A percentile compares a stretch with the other conserved stretches of the same genome.
Conservation (phyloP, 2,329 filamentous ascomycete species). For the Thyridium curvatum region DNA sequence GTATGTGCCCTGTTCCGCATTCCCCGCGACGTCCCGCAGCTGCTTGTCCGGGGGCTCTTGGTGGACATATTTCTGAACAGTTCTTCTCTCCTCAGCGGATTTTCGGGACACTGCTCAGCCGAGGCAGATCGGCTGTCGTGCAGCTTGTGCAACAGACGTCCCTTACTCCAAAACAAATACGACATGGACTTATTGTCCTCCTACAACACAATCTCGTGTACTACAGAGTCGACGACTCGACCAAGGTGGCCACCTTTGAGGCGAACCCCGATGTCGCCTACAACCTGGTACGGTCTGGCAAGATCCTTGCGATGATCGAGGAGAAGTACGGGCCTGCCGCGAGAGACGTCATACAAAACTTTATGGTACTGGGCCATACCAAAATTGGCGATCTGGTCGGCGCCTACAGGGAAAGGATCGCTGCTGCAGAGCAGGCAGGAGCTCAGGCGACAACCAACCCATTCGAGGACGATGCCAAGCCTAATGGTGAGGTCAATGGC, state of each 20-base stretch:
- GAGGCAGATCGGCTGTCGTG: constrained; percentile 68
- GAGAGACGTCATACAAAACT: constrained; percentile 64
- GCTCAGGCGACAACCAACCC: constrained; percentile 9
- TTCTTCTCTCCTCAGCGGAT: constrained; percentile 59
- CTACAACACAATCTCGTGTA: constrained; percentile 84
- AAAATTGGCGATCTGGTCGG: constrained; percentile 64
- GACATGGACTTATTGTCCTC: constrained; percentile 75
- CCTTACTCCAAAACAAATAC: constrained; percentile 68
- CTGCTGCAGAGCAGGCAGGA: constrained; percentile 12
- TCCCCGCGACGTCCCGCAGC: too few species aligned
- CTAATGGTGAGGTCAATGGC: constrained; percentile 13
- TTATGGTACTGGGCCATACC: constrained; percentile 73
- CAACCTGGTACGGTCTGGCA: constrained; percentile 72
- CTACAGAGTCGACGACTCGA: constrained; percentile 59
- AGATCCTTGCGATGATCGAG: constrained; percentile 71
- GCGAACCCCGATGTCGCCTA: constrained; percentile 78
- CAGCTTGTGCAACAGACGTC: constrained; percentile 67
- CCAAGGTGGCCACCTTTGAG: constrained; percentile 65
- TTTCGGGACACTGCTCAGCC: constrained; percentile 68
- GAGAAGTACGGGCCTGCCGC: constrained; percentile 69
- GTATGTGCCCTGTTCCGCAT: constrained; percentile 46
- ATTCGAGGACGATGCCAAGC: constrained; percentile 3
- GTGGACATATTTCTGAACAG: neutral
- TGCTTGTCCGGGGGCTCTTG: too few species aligned
- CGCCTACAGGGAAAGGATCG: constrained; percentile 41